Conservation (phyloP, 2,329 filamentous ascomycete genomes). For the Monosporascus sp. region DNA sequence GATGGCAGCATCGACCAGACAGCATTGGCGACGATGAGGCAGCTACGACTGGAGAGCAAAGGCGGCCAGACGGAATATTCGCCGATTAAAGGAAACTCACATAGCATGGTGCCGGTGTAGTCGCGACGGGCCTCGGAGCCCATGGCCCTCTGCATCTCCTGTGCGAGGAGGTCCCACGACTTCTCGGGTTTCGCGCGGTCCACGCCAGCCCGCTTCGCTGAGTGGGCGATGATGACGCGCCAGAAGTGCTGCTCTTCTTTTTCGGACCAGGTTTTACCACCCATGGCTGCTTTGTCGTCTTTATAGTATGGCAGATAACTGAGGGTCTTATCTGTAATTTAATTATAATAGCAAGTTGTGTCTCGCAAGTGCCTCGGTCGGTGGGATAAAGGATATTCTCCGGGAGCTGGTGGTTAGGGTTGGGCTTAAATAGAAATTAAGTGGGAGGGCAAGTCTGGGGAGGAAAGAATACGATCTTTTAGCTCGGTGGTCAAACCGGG, state of each 20-base stretch:
- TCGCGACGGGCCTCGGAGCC: conserved; percentile 29
- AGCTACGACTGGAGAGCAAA: too few relatives aligned
- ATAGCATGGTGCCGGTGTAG: conserved; percentile 36
- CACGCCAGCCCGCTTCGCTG: conserved; percentile 26
- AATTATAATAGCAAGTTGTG: background rate
- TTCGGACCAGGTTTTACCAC: conserved; percentile 44
- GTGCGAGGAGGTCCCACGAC: conserved; percentile 34
- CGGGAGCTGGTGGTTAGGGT: too few relatives aligned
- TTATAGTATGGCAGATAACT: background rate
- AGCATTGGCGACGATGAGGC: too few relatives aligned
- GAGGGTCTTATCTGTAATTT: background rate
- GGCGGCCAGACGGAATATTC: too few relatives aligned
- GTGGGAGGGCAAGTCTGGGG: too few relatives aligned
- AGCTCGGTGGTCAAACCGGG: too few relatives aligned
- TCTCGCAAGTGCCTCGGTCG: too few relatives aligned
- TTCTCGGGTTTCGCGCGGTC: conserved; percentile 21
- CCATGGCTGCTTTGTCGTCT: conserved; percentile 29
- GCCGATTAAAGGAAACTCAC: conserved; percentile 25
- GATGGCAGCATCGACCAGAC: too few relatives aligned
- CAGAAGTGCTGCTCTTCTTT: conserved; percentile 48
- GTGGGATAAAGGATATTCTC: too few relatives aligned
- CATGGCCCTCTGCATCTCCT: conserved; percentile 34
- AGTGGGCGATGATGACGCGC: conserved; percentile 33
- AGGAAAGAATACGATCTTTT: too few relatives aligned
- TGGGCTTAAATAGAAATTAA: too few relatives aligned